Evolutionary conservation across 352 stramenopile species (phyloP).

Genomic region (Globisporangium splendens): DNA sequence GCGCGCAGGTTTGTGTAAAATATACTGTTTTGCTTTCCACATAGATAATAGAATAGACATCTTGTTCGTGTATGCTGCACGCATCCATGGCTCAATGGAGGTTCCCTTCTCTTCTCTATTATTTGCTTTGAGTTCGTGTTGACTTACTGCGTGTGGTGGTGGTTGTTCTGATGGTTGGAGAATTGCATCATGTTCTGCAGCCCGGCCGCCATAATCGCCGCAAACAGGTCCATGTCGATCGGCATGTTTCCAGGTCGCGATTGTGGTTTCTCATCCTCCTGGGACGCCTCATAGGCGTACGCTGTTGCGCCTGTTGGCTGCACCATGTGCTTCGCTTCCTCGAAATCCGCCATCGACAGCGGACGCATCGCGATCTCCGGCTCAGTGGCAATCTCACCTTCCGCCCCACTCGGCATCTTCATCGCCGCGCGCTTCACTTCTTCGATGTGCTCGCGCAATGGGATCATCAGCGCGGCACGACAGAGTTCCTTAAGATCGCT

Average conservation of each 20-base stretch:
- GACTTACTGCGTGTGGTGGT: conserved; percentile 3
- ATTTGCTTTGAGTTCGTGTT: neutral
- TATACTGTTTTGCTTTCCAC: neutral
- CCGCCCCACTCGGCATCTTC: conserved; percentile 9
- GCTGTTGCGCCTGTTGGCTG: conserved; percentile 76
- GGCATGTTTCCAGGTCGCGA: conserved; percentile 26
- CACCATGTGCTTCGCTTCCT: conserved; percentile 82
- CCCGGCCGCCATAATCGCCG: conserved; percentile 74
- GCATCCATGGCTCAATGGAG: neutral
- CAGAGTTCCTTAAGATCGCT: conserved; percentile 93
- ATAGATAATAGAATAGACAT: conserved; percentile 6
- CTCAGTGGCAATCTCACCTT: conserved; percentile 10
- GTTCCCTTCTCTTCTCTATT: neutral
- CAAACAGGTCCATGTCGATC: conserved; percentile 82
- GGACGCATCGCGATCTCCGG: conserved; percentile 51
- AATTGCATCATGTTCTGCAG: conserved; percentile 83
- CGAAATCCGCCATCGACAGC: conserved; percentile 80
- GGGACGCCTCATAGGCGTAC: conserved; percentile 74
- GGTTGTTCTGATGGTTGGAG: conserved; percentile 28
- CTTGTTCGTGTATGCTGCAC: neutral
- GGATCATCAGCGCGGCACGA: conserved; percentile 85
- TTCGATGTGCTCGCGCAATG: conserved; percentile 81
- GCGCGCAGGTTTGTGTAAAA: conserved; percentile 62
- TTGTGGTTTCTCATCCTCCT: conserved; percentile 27
- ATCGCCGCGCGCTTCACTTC: conserved; percentile 33